Base-by-base conservation (phyloP, 2,329 filamentous ascomycete genomes). In the Alternaria solani region DNA sequence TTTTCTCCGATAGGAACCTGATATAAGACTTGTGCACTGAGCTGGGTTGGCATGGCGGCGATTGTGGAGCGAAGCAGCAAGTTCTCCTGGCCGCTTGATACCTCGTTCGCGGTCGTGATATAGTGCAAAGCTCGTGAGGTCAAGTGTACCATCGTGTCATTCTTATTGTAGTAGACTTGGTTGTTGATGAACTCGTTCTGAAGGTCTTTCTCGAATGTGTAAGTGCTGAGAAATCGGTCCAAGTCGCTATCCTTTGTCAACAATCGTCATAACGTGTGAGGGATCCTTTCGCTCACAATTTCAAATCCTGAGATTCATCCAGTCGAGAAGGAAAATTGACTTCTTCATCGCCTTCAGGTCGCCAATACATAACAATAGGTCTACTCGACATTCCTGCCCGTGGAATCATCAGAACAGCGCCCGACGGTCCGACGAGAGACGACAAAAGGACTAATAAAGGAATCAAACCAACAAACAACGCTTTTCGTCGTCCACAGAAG, bases 381-480 rank as follows among this genome's bases (percentile, higher is more conserved):
- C 38, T 38, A 32, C 32, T 43, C 42, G 34, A 12, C 7, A 46
- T 48, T 25, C 30, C 44, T 9, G 53, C 18, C 25, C 43, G 32
- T 38, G 34, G 61, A 16, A 64, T 60, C 59, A 64, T 66, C 14
- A 59, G 36, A 39, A 57, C 48, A 14, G 62, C 59, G 12, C 59
- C 59, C 0, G 62, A 64, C 7, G 62, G 62, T 7, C 61, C 57
- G 28, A 62, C 59, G 1, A 64, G 28, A 23, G 64, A 38, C 1
- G 59, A 54, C 28, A 61, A 23, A 2, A 52, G 11, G 16, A 58
- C 5, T 14, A 53, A 34, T 5, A 32, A 1, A 20, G 34, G 46
- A 16, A 55, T 44, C 6, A 46, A n/a, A 26, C 26, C 28, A 1
- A 44, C 42, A 7, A 62, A 51, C 2, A 41, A 7, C 16, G 30